Evolutionary conservation across 2,329 filamentous ascomycete species (phyloP).

Genomic region (Rugonectria rugulosa): DNA sequence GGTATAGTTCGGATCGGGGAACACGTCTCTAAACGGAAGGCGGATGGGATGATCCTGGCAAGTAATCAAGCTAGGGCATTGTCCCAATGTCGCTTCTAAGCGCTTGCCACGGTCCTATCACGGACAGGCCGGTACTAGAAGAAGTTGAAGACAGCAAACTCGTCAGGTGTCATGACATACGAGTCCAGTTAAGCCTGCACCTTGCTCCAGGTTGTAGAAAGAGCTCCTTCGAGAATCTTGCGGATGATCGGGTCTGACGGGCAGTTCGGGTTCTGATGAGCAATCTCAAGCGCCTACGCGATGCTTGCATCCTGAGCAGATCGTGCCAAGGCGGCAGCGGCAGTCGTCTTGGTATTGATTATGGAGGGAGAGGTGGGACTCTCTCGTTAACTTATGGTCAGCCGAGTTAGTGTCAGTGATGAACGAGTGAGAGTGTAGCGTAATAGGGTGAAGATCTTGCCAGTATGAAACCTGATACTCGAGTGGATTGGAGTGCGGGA

Average conservation of each 20-base stretch:
- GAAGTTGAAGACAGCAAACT: conserved; percentile 89
- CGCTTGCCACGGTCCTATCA: conserved; percentile 54
- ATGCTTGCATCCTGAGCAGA: conserved; percentile 54
- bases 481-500: too few species aligned
- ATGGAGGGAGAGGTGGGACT: conserved; percentile 23
- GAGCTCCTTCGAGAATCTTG: conserved; percentile 69
- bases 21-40: too few species aligned
- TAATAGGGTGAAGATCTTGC: too few species aligned
- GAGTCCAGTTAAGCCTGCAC: conserved; percentile 68
- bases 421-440: too few species aligned
- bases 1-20: too few species aligned
- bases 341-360: conserved; percentile 30
- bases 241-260: conserved; percentile 68
- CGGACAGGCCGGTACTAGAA: conserved; percentile 73
- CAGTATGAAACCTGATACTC: too few species aligned
- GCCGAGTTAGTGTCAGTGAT: too few species aligned
- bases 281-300: conserved; percentile 75
- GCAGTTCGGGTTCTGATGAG: conserved; percentile 75
- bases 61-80: conserved; percentile 47
- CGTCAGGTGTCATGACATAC: conserved; percentile 79
- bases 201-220: conserved; percentile 71
- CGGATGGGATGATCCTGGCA: conserved; percentile 21
- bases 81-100: conserved; percentile 63
- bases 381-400: too few species aligned
- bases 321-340: conserved; percentile 25